These are phyloP conservation scores for Penicillium rolfsii DNA, from an alignment of 2,329 filamentous ascomycete genomes.

Conservation along the genomic window DNA sequence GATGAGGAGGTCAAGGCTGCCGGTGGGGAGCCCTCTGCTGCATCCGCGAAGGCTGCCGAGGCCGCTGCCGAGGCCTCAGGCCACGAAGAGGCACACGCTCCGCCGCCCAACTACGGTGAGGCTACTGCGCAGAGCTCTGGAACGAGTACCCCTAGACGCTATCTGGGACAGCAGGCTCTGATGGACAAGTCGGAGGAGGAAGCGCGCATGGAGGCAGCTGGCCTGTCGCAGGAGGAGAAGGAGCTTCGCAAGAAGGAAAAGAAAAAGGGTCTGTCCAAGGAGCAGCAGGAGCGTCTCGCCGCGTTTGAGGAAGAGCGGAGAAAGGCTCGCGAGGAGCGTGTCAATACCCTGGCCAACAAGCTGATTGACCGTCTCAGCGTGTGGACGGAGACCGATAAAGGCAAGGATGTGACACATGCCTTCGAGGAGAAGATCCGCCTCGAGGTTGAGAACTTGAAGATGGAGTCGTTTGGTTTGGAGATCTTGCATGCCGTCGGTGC, in stretches of 20 bases:
- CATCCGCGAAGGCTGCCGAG: not conserved
- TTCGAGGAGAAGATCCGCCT: conserved; percentile 94
- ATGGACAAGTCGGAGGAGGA: conserved; percentile 87
- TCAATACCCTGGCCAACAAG: conserved; percentile 81
- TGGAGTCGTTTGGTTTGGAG: conserved; percentile 97
- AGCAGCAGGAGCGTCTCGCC: conserved; percentile 88
- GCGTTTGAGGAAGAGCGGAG: conserved; percentile 87
- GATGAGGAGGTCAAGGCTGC: conserved; percentile 51
- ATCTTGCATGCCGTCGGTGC: conserved; percentile 93
- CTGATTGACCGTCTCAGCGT: conserved; percentile 86
- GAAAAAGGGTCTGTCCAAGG: conserved; percentile 86
- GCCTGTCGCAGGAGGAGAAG: conserved; percentile 72
- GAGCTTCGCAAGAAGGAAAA: conserved; percentile 79
- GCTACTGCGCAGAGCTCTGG: conserved; percentile 41
- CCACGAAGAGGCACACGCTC: conserved; percentile 23
- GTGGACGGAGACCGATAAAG: conserved; percentile 97
- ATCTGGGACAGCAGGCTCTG: conserved; percentile 78
- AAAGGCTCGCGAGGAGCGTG: conserved; percentile 82
- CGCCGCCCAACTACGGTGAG: conserved; percentile 25
- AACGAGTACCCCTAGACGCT: conserved; percentile 53
- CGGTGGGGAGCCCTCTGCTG: conserved; percentile 50
- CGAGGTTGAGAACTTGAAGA: conserved; percentile 97
- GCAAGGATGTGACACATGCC: conserved; percentile 76
- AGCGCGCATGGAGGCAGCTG: conserved; percentile 64
- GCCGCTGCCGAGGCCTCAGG: conserved; percentile 24